Conservation (phyloP, 768 basidiomycete genomes). For the Tylopilus cervinicoccineus region DNA sequence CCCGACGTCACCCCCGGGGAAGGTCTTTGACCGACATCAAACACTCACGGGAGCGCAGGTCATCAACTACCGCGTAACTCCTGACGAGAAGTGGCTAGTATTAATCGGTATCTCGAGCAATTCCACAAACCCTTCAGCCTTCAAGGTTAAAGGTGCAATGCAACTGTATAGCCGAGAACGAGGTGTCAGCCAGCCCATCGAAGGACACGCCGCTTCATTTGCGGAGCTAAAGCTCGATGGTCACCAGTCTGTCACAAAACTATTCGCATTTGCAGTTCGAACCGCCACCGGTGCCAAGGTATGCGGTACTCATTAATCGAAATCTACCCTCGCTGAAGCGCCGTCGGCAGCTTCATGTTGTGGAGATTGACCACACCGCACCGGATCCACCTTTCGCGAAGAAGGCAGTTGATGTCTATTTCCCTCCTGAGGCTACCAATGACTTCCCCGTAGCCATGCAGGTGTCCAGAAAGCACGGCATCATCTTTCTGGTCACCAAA, state of each 20-base stretch:
- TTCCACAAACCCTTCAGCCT: slow-evolving; percentile 87
- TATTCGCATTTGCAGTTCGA: slow-evolving; percentile 93
- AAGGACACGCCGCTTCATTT: slow-evolving; percentile 97
- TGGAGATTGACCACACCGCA: slow-evolving; percentile 95
- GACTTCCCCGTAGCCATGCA: slow-evolving; percentile 99
- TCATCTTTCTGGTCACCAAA: slow-evolving; percentile 96
- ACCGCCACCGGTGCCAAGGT: slow-evolving; percentile 99
- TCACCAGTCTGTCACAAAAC: slow-evolving; percentile 76
- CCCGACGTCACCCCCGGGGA: slow-evolving; percentile 74
- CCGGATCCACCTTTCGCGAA: slow-evolving; percentile 92
- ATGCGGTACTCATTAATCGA: slow-evolving; percentile 19
- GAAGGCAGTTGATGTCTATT: slow-evolving; percentile 98
- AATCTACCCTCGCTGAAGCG: slow-evolving; percentile 6
- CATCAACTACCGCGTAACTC: slow-evolving; percentile 92
- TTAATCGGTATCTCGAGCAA: slow-evolving; percentile 94
- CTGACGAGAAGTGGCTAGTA: slow-evolving; percentile 97
- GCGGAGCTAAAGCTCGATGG: slow-evolving; percentile 91
- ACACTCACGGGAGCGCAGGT: slow-evolving; percentile 95
- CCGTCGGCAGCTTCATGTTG: slow-evolving; percentile 79
- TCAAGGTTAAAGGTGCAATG: slow-evolving; percentile 99
- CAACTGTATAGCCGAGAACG: slow-evolving; percentile 93
- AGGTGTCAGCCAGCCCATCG: slow-evolving; percentile 94
- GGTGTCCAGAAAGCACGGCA: slow-evolving; percentile 94
- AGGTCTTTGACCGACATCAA: slow-evolving; percentile 95
- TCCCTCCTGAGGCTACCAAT: slow-evolving; percentile 95